These are phyloP conservation scores for Arthroderma sp. DNA, from an alignment of 2,329 filamentous ascomycete genomes.

Conservation along the genomic window DNA sequence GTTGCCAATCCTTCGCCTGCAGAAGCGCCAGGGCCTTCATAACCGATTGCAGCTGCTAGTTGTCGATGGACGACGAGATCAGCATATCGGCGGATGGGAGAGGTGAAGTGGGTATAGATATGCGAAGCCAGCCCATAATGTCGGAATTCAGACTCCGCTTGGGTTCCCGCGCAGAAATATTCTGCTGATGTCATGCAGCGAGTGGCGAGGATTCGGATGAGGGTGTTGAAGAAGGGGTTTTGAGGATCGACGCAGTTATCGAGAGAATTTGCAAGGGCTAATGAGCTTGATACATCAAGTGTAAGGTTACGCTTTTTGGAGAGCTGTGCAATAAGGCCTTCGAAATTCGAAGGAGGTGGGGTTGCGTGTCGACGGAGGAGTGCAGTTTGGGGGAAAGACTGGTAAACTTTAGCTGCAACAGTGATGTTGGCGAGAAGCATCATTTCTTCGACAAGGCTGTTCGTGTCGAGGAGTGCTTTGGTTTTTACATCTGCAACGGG, in stretches of 20 bases:
- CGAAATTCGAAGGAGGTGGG: slow-evolving; percentile 91
- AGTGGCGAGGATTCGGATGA: slow-evolving; percentile 92
- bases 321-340: slow-evolving; percentile 82
- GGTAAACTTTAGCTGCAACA: slow-evolving; percentile 80
- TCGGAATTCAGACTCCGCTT: slow-evolving; percentile 84
- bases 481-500: slow-evolving; percentile 85
- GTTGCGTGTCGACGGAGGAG: slow-evolving; percentile 83
- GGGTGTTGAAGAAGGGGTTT: slow-evolving; percentile 96
- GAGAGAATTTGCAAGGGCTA: slow-evolving; percentile 84
- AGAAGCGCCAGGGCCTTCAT: slow-evolving; percentile 50
- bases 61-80: slow-evolving; percentile 90
- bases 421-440: slow-evolving; percentile 97
- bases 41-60: slow-evolving; percentile 87
- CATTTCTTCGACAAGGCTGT: slow-evolving; percentile 96
- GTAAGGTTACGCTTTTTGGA: slow-evolving; percentile 73
- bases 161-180: slow-evolving; percentile 91
- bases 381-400: slow-evolving; percentile 87
- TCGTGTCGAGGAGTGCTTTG: slow-evolving; percentile 85
- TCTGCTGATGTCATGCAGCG: slow-evolving; percentile 99
- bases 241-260: slow-evolving; percentile 65
- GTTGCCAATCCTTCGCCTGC: slow-evolving; percentile 71
- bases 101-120: slow-evolving; percentile 98
- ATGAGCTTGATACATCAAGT: slow-evolving; percentile 71
- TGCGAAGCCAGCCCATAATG: slow-evolving; percentile 94
- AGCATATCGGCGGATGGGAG: slow-evolving; percentile 93